Percentiles rank a stretch among this genome's conserved stretches.
phyloP scores from a whole-genome alignment of 129 eudicot species.

The Kitagawia praeruptora region DNA sequence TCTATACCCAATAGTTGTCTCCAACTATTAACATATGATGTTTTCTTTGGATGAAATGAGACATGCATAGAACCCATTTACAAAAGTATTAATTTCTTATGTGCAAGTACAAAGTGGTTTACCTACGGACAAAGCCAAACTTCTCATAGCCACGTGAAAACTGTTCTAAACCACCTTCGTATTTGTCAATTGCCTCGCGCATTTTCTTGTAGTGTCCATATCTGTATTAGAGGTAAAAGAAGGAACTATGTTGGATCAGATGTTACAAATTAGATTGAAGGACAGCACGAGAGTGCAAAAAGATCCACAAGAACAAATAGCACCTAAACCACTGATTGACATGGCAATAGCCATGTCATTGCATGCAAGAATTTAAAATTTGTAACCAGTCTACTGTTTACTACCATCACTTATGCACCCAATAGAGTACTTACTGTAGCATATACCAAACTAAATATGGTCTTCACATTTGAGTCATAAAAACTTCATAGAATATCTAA shows the following conservation, averaged over 20 bases:
- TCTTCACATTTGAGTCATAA: neutral
- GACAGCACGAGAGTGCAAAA: neutral
- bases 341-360: conserved; percentile 3
- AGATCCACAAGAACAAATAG: neutral
- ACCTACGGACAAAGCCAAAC: conserved; percentile 90
- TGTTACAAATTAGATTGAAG: neutral
- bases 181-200: conserved; percentile 79
- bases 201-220: conserved; percentile 71
- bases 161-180: conserved; percentile 84
- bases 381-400: neutral
- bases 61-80: neutral
- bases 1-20: neutral
- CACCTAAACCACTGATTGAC: neutral
- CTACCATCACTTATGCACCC: neutral
- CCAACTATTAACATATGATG: neutral
- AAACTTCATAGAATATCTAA: neutral
- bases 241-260: neutral
- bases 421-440: neutral
- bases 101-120: conserved; percentile 1
- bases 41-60: conserved; percentile 4
- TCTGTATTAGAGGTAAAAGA: conserved; percentile 25
- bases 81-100: neutral
- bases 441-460: neutral
- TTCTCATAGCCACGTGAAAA: conserved; percentile 98
- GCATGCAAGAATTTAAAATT: neutral